These are phyloP conservation scores for Chrysoporthe puriensis DNA, from an alignment of 2,329 filamentous ascomycete species.

Conservation along the genomic window DNA sequence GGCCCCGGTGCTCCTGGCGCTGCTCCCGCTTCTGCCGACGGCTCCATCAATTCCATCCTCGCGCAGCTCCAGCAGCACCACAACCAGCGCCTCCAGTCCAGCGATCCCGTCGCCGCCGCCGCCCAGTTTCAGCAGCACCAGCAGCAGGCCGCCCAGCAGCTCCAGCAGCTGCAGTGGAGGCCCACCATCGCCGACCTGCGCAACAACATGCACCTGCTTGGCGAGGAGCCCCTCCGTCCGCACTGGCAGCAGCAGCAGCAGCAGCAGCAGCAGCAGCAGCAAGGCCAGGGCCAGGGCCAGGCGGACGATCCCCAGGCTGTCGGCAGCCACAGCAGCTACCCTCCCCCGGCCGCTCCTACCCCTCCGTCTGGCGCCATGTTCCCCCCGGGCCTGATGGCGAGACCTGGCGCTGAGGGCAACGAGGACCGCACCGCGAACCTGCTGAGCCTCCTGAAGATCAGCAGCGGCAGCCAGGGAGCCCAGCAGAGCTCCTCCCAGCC, in stretches of 20 bases:
- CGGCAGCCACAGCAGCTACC: conserved; percentile 31
- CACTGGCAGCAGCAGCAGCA: conserved; percentile 32
- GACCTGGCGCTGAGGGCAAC: conserved; percentile 35
- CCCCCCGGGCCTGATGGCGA: conserved; percentile 44
- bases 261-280: conserved; percentile 32
- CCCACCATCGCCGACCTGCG: conserved; percentile 30
- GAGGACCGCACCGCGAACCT: conserved; percentile 58
- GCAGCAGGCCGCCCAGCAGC: conserved; percentile 18
- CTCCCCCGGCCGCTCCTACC: conserved; percentile 49
- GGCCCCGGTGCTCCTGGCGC: conserved; percentile 9
- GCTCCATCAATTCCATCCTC: conserved; percentile 46
- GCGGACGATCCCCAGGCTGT: conserved; percentile 31
- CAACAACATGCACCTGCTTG: conserved; percentile 32
- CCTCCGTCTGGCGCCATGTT: conserved; percentile 45
- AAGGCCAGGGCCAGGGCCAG: too few relatives aligned
- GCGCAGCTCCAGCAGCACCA: conserved; percentile 44
- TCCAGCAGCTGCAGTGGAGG: conserved; percentile 31
- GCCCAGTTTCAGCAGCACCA: conserved; percentile 31
- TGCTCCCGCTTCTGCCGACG: conserved; percentile 24
- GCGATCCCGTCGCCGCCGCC: conserved; percentile 29
- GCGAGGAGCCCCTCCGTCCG: conserved; percentile 30
- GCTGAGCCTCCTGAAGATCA: conserved; percentile 66
- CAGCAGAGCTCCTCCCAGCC: conserved; percentile 31
- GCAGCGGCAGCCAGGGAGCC: conserved; percentile 41
- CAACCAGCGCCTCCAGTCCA: conserved; percentile 28